Evolutionary conservation across 2,329 filamentous ascomycete species (phyloP).

Genomic region (Didymella arachidicola): DNA sequence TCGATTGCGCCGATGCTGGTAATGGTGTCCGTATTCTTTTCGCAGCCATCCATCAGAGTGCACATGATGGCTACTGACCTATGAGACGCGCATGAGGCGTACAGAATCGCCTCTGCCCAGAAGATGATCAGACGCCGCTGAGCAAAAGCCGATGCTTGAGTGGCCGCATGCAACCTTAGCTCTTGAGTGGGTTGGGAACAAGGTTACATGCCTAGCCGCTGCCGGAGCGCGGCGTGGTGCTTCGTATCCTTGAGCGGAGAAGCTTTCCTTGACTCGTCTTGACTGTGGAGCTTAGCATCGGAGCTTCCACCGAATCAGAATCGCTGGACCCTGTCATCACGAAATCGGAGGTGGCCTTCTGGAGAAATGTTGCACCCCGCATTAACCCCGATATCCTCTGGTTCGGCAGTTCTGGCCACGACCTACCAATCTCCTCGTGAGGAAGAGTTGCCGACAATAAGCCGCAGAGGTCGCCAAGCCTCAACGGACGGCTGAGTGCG

Average conservation of each 20-base stretch:
- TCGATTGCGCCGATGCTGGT: not conserved
- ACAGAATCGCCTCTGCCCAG: slow-evolving; percentile 7
- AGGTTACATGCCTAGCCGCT: slow-evolving; percentile 24
- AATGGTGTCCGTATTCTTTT: slow-evolving; percentile 13
- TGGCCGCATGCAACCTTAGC: slow-evolving; percentile 12
- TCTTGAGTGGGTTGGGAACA: slow-evolving; percentile 1
- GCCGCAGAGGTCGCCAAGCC: slow-evolving; percentile 11
- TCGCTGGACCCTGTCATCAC: not conserved
- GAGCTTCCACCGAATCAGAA: slow-evolving; percentile 12
- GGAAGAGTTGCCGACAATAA: slow-evolving; percentile 13
- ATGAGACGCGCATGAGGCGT: slow-evolving; percentile 18
- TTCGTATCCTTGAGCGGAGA: slow-evolving; percentile 21
- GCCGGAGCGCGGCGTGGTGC: slow-evolving; percentile 15
- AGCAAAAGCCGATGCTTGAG: slow-evolving; percentile 21
- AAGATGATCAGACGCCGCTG: slow-evolving; percentile 16
- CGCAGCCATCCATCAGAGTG: not conserved
- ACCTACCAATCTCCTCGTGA: slow-evolving; percentile 9
- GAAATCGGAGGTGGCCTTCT: slow-evolving; percentile 12
- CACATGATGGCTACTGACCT: slow-evolving; percentile 7
- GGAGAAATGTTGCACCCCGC: slow-evolving; percentile 10
- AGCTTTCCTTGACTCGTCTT: slow-evolving; percentile 21
- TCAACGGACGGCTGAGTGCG: not conserved
- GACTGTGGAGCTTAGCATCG: slow-evolving; percentile 20
- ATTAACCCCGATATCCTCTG: slow-evolving; percentile 15
- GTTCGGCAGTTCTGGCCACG: slow-evolving; percentile 11